Evolutionary conservation across 2,329 filamentous ascomycete species (phyloP).

Genomic region (Beauveria caledonica): DNA sequence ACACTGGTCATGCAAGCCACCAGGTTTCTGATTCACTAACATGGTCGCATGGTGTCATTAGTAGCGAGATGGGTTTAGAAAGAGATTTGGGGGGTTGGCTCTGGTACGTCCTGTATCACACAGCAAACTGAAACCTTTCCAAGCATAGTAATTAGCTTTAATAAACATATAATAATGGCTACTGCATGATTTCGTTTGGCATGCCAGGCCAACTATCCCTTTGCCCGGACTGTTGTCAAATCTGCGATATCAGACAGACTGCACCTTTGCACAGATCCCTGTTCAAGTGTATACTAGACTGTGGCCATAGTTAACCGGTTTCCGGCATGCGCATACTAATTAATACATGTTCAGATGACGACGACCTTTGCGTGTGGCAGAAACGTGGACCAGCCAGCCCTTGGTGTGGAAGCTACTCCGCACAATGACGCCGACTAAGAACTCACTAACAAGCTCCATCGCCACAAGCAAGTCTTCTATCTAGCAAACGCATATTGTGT

Average conservation of each 20-base stretch:
- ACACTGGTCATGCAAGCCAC: background rate
- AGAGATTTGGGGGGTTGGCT: background rate
- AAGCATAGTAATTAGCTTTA: background rate
- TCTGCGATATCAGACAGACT: no score
- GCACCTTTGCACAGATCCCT: background rate
- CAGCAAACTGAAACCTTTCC: background rate
- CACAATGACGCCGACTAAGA: background rate
- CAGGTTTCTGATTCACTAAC: background rate
- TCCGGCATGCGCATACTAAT: background rate
- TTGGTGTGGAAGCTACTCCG: background rate
- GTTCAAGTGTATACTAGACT: background rate
- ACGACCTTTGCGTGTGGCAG: background rate
- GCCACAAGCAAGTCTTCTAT: conserved; percentile 16
- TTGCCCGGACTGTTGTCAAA: no score
- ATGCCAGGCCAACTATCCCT: background rate
- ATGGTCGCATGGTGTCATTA: background rate
- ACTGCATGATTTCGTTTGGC: background rate
- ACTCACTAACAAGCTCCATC: conserved; percentile 1
- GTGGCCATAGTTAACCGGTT: background rate
- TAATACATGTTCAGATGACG: conserved; percentile 4
- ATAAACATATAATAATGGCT: background rate
- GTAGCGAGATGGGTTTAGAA: background rate
- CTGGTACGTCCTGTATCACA: background rate
- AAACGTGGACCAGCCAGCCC: conserved; percentile 1
- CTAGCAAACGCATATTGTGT: background rate